Evolutionary conservation across 208 protist species (phyloP).

Genomic region (Leishmania aethiopica): DNA sequence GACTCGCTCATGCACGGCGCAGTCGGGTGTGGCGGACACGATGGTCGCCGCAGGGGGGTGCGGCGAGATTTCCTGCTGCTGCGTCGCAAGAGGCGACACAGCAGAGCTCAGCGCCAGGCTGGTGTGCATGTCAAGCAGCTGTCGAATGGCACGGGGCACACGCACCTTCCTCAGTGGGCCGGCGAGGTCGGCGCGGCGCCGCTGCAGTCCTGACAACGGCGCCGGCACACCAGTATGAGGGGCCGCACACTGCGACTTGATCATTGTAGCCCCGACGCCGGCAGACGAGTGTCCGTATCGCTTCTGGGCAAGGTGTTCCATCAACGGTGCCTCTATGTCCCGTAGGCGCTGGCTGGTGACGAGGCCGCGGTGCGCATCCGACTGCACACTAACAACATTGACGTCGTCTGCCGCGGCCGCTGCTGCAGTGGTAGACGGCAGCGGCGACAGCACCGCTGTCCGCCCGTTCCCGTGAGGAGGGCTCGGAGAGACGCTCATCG

Average conservation of each 20-base stretch:
- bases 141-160: conserved; percentile 18
- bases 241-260: conserved; percentile 2
- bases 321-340: conserved; percentile 69
- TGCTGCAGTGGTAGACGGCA: background rate
- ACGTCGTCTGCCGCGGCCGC: background rate
- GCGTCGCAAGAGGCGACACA: background rate
- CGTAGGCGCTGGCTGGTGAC: conserved; percentile 64
- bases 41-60: conserved; percentile 3
- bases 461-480: background rate
- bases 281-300: conserved; percentile 28
- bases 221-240: background rate
- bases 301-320: conserved; percentile 56
- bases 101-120: background rate
- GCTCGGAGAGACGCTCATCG: conserved; percentile 1
- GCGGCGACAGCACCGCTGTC: background rate
- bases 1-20: conserved; percentile 53
- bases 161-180: conserved; percentile 17
- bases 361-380: conserved; percentile 47
- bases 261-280: background rate
- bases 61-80: conserved; percentile 1
- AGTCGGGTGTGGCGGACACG: conserved; percentile 4
- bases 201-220: background rate
- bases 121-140: conserved; percentile 8
- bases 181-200: conserved; percentile 6
- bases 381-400: background rate